Percentiles rank a stretch among this genome's conserved stretches.
Conservation (phyloP, 2,329 filamentous ascomycete species). For the Davidsoniella neocaledoniae region DNA sequence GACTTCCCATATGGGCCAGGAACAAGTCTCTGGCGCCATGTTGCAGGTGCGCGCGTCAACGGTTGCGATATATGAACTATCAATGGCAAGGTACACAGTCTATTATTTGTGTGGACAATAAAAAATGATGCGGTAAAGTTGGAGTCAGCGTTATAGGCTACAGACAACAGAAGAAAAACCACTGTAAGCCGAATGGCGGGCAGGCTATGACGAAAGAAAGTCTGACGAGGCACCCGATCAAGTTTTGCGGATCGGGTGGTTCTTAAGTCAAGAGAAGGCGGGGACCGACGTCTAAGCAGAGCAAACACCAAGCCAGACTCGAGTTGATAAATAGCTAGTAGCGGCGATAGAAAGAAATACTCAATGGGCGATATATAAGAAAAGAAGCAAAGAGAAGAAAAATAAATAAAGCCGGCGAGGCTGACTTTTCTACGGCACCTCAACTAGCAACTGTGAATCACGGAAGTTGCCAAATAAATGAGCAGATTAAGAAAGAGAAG, state of each 20-base stretch:
- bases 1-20: constrained; percentile 42
- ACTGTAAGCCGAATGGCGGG: too few species aligned
- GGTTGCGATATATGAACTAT: neutral
- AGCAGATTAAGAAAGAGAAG: neutral
- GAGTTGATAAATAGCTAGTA: constrained; percentile 3
- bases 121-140: too few species aligned
- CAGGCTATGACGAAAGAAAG: too few species aligned
- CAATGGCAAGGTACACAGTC: neutral
- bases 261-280: constrained; percentile 8
- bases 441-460: too few species aligned
- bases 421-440: neutral
- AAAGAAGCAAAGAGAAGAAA: constrained; percentile 3
- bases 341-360: constrained; percentile 4
- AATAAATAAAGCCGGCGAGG: neutral
- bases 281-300: constrained; percentile 9
- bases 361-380: constrained; percentile 7
- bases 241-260: too few species aligned
- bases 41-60: neutral
- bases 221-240: too few species aligned
- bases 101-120: neutral
- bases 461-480: neutral
- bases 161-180: too few species aligned
- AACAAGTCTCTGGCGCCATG: constrained; percentile 12
- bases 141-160: too few species aligned
- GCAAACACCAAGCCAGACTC: constrained; percentile 2